phyloP scores from a whole-genome alignment of 768 basidiomycete species.

The Sarcodon aspratus region DNA sequence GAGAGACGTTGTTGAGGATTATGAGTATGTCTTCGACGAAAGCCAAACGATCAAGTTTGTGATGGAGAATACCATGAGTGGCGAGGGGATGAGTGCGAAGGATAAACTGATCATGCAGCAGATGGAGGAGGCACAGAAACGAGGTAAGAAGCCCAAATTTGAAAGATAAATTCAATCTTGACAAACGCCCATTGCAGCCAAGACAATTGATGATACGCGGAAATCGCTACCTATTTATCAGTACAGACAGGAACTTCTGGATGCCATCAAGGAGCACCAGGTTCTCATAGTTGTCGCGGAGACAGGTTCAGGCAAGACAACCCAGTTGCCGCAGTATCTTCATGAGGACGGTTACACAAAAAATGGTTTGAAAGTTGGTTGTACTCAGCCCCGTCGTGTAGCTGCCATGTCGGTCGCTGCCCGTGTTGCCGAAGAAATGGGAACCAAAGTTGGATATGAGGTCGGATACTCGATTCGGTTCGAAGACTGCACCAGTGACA shows the following conservation, averaged over 20 bases:
- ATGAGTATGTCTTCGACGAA: slow-evolving; percentile 98
- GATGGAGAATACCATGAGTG: slow-evolving; percentile 65
- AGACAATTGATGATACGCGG: slow-evolving; percentile 86
- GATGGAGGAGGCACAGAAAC: slow-evolving; percentile 84
- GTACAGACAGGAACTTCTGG: slow-evolving; percentile 80
- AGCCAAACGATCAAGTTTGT: slow-evolving; percentile 94
- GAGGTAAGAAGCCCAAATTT: slow-evolving; percentile 41
- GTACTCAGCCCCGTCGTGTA: slow-evolving; percentile 96
- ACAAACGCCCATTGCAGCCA: slow-evolving; percentile 33
- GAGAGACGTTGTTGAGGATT: slow-evolving; percentile 67
- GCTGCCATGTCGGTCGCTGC: slow-evolving; percentile 99
- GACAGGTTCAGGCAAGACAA: slow-evolving; percentile 98
- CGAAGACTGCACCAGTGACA: slow-evolving; percentile 98
- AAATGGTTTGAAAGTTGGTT: slow-evolving; percentile 81
- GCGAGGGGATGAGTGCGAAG: slow-evolving; percentile 66
- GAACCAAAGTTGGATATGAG: slow-evolving; percentile 91
- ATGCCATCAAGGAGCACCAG: slow-evolving; percentile 84
- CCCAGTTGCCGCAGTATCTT: slow-evolving; percentile 95
- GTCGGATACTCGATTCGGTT: slow-evolving; percentile 99
- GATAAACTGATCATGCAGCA: slow-evolving; percentile 79
- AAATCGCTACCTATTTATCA: slow-evolving; percentile 88
- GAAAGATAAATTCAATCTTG: not conserved
- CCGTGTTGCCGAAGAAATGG: slow-evolving; percentile 98
- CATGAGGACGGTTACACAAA: slow-evolving; percentile 95
- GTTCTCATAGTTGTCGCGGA: slow-evolving; percentile 97